Evolutionary conservation across 2,329 filamentous ascomycete species (phyloP).

Genomic region (Tolypocladium album): DNA sequence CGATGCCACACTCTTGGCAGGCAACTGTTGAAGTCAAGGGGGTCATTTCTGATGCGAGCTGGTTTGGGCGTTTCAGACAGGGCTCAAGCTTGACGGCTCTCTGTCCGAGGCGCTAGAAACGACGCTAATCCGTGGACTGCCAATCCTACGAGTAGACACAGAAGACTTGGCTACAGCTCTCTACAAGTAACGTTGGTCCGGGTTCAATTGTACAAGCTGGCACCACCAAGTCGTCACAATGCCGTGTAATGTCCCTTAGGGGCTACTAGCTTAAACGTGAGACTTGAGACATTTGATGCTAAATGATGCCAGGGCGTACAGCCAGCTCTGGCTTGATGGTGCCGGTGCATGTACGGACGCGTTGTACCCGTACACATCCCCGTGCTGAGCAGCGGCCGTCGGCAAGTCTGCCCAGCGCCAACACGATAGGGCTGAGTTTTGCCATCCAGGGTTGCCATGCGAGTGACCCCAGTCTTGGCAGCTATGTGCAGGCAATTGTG

Average conservation of each 20-base stretch:
- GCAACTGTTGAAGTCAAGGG: neutral
- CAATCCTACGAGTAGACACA: no score
- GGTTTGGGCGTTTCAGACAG: neutral
- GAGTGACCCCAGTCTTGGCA: neutral
- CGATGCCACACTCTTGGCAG: neutral
- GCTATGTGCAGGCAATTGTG: neutral
- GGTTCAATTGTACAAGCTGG: no score
- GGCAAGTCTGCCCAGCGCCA: neutral
- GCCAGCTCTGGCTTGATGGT: neutral
- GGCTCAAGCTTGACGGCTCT: neutral
- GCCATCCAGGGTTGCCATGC: neutral
- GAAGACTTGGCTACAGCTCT: no score
- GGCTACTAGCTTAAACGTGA: neutral
- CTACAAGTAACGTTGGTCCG: no score
- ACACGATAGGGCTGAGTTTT: neutral
- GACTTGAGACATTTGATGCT: neutral
- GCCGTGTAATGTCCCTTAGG: no score
- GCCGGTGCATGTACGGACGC: no score
- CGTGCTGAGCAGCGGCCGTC: neutral
- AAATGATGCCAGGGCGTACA: neutral
- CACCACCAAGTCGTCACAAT: no score
- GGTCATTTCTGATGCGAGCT: neutral
- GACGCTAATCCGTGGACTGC: no score
- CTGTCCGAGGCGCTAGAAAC: neutral
- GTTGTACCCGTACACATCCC: no score